Conservation (phyloP, 352 stramenopile species). For the Pythium phragmitis region DNA sequence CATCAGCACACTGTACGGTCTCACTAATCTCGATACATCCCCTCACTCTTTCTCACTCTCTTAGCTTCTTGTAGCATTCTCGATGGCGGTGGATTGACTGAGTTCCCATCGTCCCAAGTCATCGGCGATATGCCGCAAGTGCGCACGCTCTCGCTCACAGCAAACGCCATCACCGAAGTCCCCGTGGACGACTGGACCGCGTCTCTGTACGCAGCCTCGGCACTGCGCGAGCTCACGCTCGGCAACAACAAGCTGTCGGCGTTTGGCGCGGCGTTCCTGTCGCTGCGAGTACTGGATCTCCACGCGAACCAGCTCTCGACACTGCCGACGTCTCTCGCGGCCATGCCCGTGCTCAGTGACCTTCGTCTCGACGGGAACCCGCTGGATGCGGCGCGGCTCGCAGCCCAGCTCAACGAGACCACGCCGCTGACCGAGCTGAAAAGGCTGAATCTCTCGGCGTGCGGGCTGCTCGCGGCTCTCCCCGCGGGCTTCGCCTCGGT, state of each 20-base stretch:
- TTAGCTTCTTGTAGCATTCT: not conserved
- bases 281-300: constrained; percentile 3
- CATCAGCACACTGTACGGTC: constrained; percentile 9
- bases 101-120: constrained; percentile 8
- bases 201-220: not conserved
- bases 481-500: not conserved
- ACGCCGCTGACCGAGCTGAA: not conserved
- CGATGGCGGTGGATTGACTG: not conserved
- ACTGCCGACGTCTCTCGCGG: constrained; percentile 1
- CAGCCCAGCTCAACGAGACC: not conserved
- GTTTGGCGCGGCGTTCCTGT: not conserved
- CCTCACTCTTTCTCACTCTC: not conserved
- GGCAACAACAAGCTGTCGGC: constrained; percentile 6
- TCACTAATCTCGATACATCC: not conserved
- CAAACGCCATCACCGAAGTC: constrained; percentile 9
- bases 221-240: not conserved
- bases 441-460: not conserved
- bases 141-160: constrained; percentile 9
- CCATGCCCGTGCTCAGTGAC: not conserved
- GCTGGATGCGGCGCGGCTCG: not conserved
- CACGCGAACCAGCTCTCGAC: constrained; percentile 9
- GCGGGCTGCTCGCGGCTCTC: not conserved
- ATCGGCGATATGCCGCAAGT: constrained; percentile 15
- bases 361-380: constrained; percentile 4
- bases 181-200: not conserved